Percentiles rank a stretch among this genome's conserved stretches.
Evolutionary conservation across 2,329 filamentous ascomycete genomes (phyloP).

Genomic region (Exserohilum turcica): DNA sequence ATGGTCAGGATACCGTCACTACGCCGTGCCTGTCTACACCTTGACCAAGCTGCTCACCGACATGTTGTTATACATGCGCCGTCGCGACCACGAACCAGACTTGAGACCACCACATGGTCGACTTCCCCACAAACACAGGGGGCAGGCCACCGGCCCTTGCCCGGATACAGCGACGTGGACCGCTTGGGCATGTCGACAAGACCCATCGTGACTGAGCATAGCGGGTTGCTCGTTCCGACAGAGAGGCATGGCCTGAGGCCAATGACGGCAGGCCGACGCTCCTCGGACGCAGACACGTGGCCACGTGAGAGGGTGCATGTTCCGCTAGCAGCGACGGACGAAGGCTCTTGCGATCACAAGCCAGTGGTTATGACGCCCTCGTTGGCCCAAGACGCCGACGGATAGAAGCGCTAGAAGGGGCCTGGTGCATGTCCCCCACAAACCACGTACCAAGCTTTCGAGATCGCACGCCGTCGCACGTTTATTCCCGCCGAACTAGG

Average conservation of each 20-base stretch:
- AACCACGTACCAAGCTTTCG: constrained; percentile 8
- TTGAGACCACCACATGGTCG: not conserved
- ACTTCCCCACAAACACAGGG: not conserved
- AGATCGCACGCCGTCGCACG: constrained; percentile 11
- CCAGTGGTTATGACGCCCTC: constrained; percentile 4
- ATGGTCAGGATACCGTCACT: not conserved
- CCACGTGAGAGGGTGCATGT: not conserved
- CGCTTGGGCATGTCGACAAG: not conserved
- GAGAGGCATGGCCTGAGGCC: not conserved
- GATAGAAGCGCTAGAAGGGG: constrained; percentile 1
- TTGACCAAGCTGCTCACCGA: not conserved
- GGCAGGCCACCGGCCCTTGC: not conserved
- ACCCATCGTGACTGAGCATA: not conserved
- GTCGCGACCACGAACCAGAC: not conserved
- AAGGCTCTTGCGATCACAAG: constrained; percentile 10
- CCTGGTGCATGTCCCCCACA: constrained; percentile 10
- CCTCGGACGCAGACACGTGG: constrained; percentile 2
- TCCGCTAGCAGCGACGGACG: constrained; percentile 1
- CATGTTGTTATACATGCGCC: not conserved
- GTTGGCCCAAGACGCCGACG: constrained; percentile 3
- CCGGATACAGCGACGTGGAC: not conserved
- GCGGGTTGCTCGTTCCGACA: not conserved
- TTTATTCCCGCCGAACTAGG: constrained; percentile 5
- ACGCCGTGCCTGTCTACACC: not conserved
- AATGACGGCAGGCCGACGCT: not conserved